Conservation (phyloP, 495 filamentous ascomycete species). For the Amorphotheca resinae region DNA sequence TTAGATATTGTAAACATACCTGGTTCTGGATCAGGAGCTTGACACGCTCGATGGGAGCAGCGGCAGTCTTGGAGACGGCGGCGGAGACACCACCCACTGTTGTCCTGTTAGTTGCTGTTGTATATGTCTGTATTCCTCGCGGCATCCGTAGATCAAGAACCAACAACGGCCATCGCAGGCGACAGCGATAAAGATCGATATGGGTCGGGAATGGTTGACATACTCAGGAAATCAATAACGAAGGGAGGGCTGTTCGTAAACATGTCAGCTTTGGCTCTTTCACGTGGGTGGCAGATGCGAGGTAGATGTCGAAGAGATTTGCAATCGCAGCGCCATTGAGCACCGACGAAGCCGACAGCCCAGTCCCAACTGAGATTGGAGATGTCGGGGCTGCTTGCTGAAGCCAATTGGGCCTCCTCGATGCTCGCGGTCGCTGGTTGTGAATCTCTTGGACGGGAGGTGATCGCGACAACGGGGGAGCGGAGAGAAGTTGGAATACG, state of each 20-base stretch:
- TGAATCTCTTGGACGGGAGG: conserved; percentile 5
- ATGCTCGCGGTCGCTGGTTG: conserved; percentile 5
- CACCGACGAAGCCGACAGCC: conserved; percentile 11
- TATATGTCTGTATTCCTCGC: conserved; percentile 13
- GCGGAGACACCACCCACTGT: conserved; percentile 99
- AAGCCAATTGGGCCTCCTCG: conserved; percentile 17
- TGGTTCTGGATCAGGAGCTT: conserved; percentile 99
- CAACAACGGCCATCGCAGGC: conserved; percentile 7
- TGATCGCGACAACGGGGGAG: conserved; percentile 9
- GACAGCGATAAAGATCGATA: conserved; percentile 3
- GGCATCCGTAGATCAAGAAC: conserved; percentile 9
- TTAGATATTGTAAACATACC: conserved; percentile 43
- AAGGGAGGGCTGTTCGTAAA: conserved; percentile 31
- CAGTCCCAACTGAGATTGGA: conserved; percentile 3
- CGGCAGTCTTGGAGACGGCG: conserved; percentile 99
- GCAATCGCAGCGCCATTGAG: conserved; percentile 20
- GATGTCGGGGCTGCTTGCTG: conserved; percentile 9
- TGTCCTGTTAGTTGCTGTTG: conserved; percentile 25
- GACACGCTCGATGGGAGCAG: conserved; percentile 99
- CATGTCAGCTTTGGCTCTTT: conserved; percentile 28
- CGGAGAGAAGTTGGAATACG: conserved; percentile 28
- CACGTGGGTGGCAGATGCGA: conserved; percentile 2
- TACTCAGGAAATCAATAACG: conserved; percentile 97
- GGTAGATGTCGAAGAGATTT: conserved; percentile 18
- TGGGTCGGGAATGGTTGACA: conserved; percentile 30